phyloP scores from a whole-genome alignment of 768 basidiomycete genomes.

The Leccinum pellstonianum region DNA sequence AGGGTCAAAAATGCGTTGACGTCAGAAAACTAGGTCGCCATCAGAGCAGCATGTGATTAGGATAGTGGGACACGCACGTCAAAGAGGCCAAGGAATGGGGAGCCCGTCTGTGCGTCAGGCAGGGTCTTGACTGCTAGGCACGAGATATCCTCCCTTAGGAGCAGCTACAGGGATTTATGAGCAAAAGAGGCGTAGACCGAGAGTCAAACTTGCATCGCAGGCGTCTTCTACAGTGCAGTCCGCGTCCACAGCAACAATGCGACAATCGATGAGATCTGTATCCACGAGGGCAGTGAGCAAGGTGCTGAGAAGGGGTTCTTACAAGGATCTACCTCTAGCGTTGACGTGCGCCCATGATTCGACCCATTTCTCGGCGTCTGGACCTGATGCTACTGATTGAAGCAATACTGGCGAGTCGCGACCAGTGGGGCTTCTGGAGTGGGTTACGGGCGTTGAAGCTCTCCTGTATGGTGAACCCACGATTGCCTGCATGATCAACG shows the following conservation, averaged over 20 bases:
- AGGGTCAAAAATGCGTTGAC: conserved; percentile 86
- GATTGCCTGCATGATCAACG: conserved; percentile 15
- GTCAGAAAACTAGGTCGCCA: conserved; percentile 63
- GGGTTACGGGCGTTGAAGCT: conserved; percentile 19
- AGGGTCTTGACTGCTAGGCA: conserved; percentile 62
- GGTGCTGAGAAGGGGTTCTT: not conserved
- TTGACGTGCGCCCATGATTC: conserved; percentile 53
- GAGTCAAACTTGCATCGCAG: conserved; percentile 57
- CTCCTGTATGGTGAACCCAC: conserved; percentile 17
- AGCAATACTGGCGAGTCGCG: conserved; percentile 18
- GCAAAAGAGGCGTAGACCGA: not conserved
- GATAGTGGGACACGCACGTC: conserved; percentile 51
- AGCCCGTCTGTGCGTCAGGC: conserved; percentile 19
- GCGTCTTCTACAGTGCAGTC: conserved; percentile 79
- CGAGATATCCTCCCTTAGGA: conserved; percentile 58
- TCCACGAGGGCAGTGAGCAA: not conserved
- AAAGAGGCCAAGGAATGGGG: conserved; percentile 59
- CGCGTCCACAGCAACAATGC: conserved; percentile 63
- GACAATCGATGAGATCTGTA: conserved; percentile 68
- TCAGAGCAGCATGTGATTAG: conserved; percentile 8
- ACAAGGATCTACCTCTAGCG: conserved; percentile 51
- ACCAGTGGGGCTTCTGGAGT: conserved; percentile 14
- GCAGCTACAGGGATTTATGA: conserved; percentile 39
- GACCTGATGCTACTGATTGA: conserved; percentile 15
- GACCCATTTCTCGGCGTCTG: conserved; percentile 53